These are phyloP conservation scores for Poa pratensis DNA, from an alignment of 176 grass and related monocot genomes.

Conservation along the genomic window DNA sequence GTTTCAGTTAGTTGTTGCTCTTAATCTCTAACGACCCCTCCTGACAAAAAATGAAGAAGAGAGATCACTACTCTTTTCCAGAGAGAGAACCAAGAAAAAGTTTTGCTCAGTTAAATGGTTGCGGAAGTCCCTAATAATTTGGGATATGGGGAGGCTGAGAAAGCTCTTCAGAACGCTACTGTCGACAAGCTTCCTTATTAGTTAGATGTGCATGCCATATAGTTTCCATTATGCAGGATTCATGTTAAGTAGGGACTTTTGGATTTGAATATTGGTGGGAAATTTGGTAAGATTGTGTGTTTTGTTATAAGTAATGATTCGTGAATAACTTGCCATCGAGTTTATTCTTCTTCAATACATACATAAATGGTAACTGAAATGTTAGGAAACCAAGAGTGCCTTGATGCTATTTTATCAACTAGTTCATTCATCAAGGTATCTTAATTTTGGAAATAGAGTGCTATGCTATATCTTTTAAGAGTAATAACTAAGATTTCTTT, in stretches of 20 bases:
- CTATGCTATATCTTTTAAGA: constrained; percentile 9
- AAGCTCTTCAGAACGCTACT: constrained; percentile 4
- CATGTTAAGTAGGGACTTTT: constrained; percentile 21
- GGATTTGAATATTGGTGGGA: constrained; percentile 15
- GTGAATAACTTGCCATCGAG: constrained; percentile 19
- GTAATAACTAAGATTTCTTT: constrained; percentile 32
- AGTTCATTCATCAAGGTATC: constrained; percentile 22
- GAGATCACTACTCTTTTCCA: constrained; percentile 22
- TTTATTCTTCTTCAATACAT: constrained; percentile 13
- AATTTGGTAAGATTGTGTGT: background rate
- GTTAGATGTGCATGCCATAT: constrained; percentile 23
- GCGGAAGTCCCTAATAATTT: constrained; percentile 21
- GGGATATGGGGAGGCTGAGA: constrained; percentile 21
- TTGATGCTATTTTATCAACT: constrained; percentile 21
- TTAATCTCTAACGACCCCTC: constrained; percentile 30
- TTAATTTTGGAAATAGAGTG: constrained; percentile 22
- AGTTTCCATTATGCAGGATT: constrained; percentile 24
- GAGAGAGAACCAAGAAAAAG: constrained; percentile 34
- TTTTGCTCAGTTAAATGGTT: constrained; percentile 17
- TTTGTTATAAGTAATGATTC: constrained; percentile 8
- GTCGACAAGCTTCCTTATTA: constrained; percentile 12
- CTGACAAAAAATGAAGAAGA: background rate
- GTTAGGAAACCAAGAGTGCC: constrained; percentile 20
- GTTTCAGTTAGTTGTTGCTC: constrained; percentile 31
- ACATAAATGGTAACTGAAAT: constrained; percentile 26